Evolutionary conservation across 495 filamentous ascomycete genomes (phyloP).

Genomic region (Penicillium steckii): DNA sequence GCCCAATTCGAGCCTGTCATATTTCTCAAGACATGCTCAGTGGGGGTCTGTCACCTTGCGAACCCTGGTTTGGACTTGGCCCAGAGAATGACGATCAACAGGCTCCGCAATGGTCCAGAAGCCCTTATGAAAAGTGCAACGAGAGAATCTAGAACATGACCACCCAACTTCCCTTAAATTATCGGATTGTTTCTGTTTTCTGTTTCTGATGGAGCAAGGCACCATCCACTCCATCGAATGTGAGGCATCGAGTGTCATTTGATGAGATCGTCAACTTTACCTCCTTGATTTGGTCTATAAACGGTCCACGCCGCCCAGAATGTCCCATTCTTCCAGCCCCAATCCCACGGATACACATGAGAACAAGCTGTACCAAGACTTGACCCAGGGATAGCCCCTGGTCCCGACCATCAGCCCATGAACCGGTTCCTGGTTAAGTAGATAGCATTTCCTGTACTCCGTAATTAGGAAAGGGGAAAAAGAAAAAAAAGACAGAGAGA

Average conservation of each 20-base stretch:
- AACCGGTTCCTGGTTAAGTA: slow-evolving; percentile 5
- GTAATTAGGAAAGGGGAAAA: too few species aligned
- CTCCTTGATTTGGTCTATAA: neutral
- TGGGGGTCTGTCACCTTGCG: slow-evolving; percentile 9
- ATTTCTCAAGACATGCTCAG: neutral
- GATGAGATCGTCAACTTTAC: neutral
- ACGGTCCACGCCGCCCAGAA: neutral
- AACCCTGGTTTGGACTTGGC: slow-evolving; percentile 7
- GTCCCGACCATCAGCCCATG: slow-evolving; percentile 1
- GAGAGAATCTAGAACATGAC: slow-evolving; percentile 5
- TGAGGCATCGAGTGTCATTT: neutral
- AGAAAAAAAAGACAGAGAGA: too few species aligned
- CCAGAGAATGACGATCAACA: slow-evolving; percentile 12
- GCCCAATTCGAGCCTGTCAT: neutral
- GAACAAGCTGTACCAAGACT: neutral
- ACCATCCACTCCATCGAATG: neutral
- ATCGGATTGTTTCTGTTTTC: neutral
- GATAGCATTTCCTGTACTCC: neutral
- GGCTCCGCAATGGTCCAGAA: slow-evolving; percentile 24
- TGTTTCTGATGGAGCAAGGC: neutral
- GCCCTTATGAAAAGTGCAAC: neutral
- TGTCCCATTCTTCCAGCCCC: too few species aligned
- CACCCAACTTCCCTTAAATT: neutral
- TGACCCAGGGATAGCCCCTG: neutral
- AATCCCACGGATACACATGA: too few species aligned